Evolutionary conservation across 306 rosid species (phyloP).

Genomic region (Prunus padus): DNA sequence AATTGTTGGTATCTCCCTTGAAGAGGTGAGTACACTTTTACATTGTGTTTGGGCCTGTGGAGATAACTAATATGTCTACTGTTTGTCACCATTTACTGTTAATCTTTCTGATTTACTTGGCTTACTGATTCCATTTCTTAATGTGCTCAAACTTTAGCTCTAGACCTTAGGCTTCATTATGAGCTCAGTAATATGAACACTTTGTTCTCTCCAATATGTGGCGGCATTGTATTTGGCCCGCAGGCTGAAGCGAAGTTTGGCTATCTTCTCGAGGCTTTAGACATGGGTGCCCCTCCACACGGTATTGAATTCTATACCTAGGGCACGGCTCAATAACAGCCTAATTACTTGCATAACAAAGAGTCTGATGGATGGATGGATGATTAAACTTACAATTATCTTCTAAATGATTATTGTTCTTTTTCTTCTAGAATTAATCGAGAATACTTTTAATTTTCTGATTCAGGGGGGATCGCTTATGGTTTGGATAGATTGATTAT

Average conservation of each 20-base stretch:
- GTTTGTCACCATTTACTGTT: too few species aligned
- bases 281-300: constrained; percentile 99
- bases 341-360: background rate
- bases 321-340: background rate
- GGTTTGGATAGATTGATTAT: constrained; percentile 92
- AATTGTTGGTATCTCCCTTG: constrained; percentile 79
- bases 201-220: constrained; percentile 16
- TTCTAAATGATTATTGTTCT: background rate
- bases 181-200: background rate
- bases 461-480: constrained; percentile 86
- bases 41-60: background rate
- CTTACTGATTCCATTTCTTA: background rate
- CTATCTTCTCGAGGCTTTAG: constrained; percentile 91
- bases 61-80: background rate
- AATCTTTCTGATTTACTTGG: too few species aligned
- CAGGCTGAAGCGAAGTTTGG: constrained; percentile 98
- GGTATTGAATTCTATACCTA: constrained; percentile 48
- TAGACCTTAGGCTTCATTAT: background rate
- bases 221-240: constrained; percentile 15
- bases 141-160: background rate
- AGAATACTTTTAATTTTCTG: constrained; percentile 3
- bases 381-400: background rate
- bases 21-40: constrained; percentile 58
- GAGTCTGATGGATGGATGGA: background rate
- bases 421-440: background rate